Percentiles rank a stretch among this genome's conserved stretches.
Conservation (phyloP, 2,329 filamentous ascomycete genomes). For the Alternaria sp. region DNA sequence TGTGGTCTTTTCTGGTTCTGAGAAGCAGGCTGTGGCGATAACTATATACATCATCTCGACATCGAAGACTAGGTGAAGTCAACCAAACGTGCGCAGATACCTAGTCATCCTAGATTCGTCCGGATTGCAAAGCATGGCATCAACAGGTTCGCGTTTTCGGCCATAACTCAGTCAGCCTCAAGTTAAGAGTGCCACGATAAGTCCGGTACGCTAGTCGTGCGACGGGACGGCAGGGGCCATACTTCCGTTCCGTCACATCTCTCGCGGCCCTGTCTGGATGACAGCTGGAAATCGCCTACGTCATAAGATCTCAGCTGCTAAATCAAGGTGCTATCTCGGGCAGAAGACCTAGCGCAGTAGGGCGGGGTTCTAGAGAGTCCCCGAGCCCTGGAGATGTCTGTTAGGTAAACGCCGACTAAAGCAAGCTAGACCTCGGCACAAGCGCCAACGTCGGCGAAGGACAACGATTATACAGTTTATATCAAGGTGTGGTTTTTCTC, state of each 20-base stretch:
- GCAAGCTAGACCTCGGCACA: background rate
- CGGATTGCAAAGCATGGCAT: background rate
- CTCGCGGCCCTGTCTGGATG: background rate
- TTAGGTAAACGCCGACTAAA: background rate
- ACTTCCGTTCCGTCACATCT: background rate
- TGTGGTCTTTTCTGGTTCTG: background rate
- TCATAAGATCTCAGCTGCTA: background rate
- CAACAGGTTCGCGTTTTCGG: background rate
- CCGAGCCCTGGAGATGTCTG: background rate
- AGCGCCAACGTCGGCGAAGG: background rate
- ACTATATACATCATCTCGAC: background rate
- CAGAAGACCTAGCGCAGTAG: background rate
- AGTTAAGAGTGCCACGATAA: background rate
- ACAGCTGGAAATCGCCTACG: background rate
- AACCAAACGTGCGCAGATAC: slow-evolving; percentile 49
- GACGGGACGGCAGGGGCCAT: background rate
- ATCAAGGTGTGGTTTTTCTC: background rate
- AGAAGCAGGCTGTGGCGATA: background rate
- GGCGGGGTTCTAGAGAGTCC: background rate
- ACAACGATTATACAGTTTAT: background rate
- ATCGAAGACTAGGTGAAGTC: slow-evolving; percentile 25
- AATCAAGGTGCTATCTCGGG: background rate
- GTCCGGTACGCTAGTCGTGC: background rate
- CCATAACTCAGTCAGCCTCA: background rate
- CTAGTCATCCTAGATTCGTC: background rate